Percentiles rank a stretch among this genome's conserved stretches.
These are phyloP conservation scores for Cercophora newfieldiana DNA, from an alignment of 495 filamentous ascomycete species.

Conservation along the genomic window DNA sequence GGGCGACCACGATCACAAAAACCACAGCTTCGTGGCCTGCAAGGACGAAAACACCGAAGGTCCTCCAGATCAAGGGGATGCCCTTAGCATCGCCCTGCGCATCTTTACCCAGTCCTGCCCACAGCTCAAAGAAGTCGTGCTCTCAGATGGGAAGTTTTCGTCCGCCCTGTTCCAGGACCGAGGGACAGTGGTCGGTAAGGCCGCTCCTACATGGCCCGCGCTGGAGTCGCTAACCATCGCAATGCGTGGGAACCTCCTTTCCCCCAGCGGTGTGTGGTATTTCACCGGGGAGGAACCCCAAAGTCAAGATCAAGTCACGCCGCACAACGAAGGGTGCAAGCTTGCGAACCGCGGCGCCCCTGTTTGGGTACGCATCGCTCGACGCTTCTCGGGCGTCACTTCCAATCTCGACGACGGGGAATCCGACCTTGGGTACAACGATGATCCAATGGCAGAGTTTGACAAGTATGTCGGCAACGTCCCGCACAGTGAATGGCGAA, in stretches of 20 bases:
- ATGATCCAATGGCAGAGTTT: background rate
- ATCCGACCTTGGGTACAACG: background rate
- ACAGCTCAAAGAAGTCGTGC: conserved; percentile 2
- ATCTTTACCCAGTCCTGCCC: conserved; percentile 10
- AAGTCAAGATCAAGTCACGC: background rate
- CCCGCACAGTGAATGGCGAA: conserved; percentile 1
- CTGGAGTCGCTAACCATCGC: conserved; percentile 5
- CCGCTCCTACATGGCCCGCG: background rate
- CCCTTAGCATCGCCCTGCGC: conserved; percentile 3
- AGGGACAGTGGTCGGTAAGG: background rate
- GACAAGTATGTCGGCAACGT: conserved; percentile 1
- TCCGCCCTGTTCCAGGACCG: background rate
- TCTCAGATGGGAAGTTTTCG: conserved; percentile 9
- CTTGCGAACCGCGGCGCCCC: background rate
- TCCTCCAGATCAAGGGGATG: background rate
- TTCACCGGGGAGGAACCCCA: conserved; percentile 6
- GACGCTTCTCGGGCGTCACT: background rate
- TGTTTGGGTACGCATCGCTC: background rate
- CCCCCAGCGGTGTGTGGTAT: conserved; percentile 1
- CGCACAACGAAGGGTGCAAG: conserved; percentile 1
- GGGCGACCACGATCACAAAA: conserved; percentile 3
- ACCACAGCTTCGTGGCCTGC: conserved; percentile 7
- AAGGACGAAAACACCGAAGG: conserved; percentile 5
- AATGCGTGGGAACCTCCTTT: conserved; percentile 8
- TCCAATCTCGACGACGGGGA: conserved; percentile 7